Base-by-base conservation (phyloP, 1,284 basidiomycete genomes). In the Takashimella tepidaria region DNA sequence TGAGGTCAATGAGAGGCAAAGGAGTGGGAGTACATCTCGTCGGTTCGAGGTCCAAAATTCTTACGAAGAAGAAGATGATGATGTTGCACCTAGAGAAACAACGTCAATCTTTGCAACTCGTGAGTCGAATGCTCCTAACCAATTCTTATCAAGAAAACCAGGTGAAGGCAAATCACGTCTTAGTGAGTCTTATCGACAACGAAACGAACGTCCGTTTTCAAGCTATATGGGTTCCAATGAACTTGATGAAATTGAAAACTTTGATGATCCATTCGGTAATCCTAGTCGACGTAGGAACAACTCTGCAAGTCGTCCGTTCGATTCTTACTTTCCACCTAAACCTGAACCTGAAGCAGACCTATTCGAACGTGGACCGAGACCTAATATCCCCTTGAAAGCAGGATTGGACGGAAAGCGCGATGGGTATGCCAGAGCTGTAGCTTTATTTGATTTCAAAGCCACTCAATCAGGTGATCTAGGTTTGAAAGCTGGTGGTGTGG, bases 401-500 rank as follows among this genome's bases (percentile, higher is more conserved):
- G 63, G 61, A 6, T 51, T 67, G 27, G 55, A 61, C 24, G 64
- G 44, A 10, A 53, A 45, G 5, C 37, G 61, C n/a, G 67, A 75
- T 51, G 74, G 74, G 6, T 68, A 72, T 37, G 85, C 81, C 20
- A 81, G 87, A 50, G 90, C 87, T 3, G 83, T 92, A 31, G 90
- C 88, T 5, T 68, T 91, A 59, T 92, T 82, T 69, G 82, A 88
- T 69, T 92, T 89, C 72, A 72, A 80, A 44, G 87, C 86, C 5
- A 80, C 84, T 5, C 83, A 89, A 78, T 82, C 78, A 11, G 90
- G 88, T 1, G 92, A 96, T 74, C 70, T 96, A 42, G 85, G 86
- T 1, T 88, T 96, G 70, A 79, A 77, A n/a, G 89, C 87, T 70
- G 89, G 89, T 1, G 85, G 93, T 59, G 81, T 92, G 16, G 85